These are phyloP conservation scores for Neocatenulostroma microsporum DNA, from an alignment of 2,329 filamentous ascomycete genomes.

Conservation along the genomic window DNA sequence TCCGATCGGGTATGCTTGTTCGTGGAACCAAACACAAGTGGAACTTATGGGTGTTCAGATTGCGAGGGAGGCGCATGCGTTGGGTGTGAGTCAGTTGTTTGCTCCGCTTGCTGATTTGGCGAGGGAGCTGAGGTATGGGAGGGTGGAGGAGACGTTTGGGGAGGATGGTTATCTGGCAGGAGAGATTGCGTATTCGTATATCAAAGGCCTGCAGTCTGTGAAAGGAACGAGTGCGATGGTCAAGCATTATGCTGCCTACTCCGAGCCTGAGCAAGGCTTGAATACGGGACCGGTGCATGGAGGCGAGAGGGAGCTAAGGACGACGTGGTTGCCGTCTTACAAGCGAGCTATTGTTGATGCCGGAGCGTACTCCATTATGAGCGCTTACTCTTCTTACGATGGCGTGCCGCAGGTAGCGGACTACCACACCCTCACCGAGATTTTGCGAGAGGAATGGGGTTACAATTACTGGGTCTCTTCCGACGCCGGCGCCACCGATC, in stretches of 20 bases:
- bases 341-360: conserved; percentile 64
- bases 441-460: conserved; percentile 63
- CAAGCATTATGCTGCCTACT: conserved; percentile 68
- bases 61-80: conserved; percentile 55
- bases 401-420: conserved; percentile 61
- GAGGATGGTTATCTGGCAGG: conserved; percentile 63
- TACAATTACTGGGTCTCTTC: conserved; percentile 61
- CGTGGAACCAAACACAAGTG: conserved; percentile 59
- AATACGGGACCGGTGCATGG: conserved; percentile 57
- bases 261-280: conserved; percentile 61
- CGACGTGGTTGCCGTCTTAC: conserved; percentile 51
- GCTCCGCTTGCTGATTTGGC: conserved; percentile 64
- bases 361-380: conserved; percentile 62
- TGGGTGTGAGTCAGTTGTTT: conserved; percentile 68
- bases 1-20: conserved; percentile 63
- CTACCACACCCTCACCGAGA: conserved; percentile 58
- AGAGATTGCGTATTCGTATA: conserved; percentile 57
- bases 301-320: conserved; percentile 48
- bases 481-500: conserved; percentile 64
- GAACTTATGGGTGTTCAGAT: conserved; percentile 60
- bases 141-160: conserved; percentile 66
- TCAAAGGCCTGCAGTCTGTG: conserved; percentile 54
- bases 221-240: conserved; percentile 65
- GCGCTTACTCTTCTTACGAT: conserved; percentile 65
- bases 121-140: conserved; percentile 61